A percentile compares a stretch with the other conserved stretches of the same genome.
Evolutionary conservation across 1,284 basidiomycete genomes (phyloP).

Genomic region (Athelia sp.): DNA sequence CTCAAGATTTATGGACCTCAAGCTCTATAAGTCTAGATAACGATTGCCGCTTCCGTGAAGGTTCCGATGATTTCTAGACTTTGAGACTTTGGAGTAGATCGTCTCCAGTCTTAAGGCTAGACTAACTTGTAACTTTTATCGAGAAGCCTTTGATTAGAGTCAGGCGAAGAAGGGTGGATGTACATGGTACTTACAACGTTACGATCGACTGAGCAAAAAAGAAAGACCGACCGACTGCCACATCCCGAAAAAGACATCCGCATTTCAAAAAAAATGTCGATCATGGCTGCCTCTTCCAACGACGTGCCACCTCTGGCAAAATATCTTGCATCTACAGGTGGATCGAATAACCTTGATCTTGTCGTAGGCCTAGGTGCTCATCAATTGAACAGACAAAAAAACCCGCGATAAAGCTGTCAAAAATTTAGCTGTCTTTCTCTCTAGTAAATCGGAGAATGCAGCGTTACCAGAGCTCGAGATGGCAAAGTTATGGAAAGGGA

Average conservation of each 20-base stretch:
- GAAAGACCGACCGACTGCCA: neutral
- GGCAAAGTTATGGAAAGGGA: conserved; percentile 94
- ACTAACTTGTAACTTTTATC: no score
- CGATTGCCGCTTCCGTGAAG: neutral
- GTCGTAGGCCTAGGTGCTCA: conserved; percentile 19
- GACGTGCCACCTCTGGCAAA: conserved; percentile 72
- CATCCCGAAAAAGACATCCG: conserved; percentile 5
- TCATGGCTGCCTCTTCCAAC: conserved; percentile 27
- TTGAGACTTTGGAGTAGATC: no score
- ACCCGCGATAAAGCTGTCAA: conserved; percentile 86
- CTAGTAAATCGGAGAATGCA: conserved; percentile 49
- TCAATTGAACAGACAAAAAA: conserved; percentile 63
- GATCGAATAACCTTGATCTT: conserved; percentile 24
- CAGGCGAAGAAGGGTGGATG: no score
- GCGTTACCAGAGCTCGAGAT: conserved; percentile 69
- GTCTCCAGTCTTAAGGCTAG: no score
- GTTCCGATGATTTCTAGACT: neutral
- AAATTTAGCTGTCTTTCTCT: conserved; percentile 72
- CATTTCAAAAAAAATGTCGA: conserved; percentile 13
- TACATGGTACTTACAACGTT: neutral
- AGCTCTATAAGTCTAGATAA: no score
- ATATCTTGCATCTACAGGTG: conserved; percentile 88
- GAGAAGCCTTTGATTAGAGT: no score
- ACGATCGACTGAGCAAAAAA: no score
- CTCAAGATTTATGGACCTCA: no score